Conservation (phyloP, 1,284 basidiomycete genomes). For the Kwoniella shivajii region DNA sequence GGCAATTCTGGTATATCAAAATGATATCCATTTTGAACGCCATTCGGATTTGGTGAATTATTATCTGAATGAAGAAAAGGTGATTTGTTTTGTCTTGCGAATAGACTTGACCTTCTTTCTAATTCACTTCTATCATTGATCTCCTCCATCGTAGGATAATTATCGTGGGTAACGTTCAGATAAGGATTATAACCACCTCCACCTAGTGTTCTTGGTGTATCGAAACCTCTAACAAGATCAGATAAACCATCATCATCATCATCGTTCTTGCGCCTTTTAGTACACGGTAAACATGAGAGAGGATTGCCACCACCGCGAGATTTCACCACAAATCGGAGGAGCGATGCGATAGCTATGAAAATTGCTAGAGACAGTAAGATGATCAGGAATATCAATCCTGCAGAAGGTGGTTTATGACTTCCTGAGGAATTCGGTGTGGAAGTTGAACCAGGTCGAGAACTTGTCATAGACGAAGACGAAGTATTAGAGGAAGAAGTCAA, state of each 20-base stretch:
- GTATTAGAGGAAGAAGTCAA: neutral
- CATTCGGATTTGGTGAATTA: neutral
- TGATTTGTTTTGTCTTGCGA: slow-evolving; percentile 17
- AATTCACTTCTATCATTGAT: neutral
- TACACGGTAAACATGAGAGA: neutral
- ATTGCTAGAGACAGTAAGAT: slow-evolving; percentile 28
- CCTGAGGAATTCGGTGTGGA: neutral
- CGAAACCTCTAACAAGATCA: slow-evolving; percentile 30
- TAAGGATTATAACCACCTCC: slow-evolving; percentile 7
- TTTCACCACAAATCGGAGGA: slow-evolving; percentile 25
- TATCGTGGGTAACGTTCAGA: slow-evolving; percentile 1
- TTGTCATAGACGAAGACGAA: neutral
- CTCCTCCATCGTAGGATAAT: neutral
- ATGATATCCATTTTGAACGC: neutral
- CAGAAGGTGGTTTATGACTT: slow-evolving; percentile 23
- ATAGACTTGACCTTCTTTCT: slow-evolving; percentile 18
- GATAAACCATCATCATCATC: slow-evolving; percentile 33
- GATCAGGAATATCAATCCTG: slow-evolving; percentile 32
- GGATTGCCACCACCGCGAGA: too few relatives aligned
- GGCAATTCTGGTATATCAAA: slow-evolving; percentile 2
- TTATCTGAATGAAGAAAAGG: slow-evolving; percentile 28
- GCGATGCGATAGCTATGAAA: slow-evolving; percentile 25
- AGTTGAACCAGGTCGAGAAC: too few relatives aligned
- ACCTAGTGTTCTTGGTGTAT: slow-evolving; percentile 1
- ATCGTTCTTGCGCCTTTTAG: neutral